Conservation (phyloP, 2,329 filamentous ascomycete genomes). For the Pseudogymnoascus sp. region DNA sequence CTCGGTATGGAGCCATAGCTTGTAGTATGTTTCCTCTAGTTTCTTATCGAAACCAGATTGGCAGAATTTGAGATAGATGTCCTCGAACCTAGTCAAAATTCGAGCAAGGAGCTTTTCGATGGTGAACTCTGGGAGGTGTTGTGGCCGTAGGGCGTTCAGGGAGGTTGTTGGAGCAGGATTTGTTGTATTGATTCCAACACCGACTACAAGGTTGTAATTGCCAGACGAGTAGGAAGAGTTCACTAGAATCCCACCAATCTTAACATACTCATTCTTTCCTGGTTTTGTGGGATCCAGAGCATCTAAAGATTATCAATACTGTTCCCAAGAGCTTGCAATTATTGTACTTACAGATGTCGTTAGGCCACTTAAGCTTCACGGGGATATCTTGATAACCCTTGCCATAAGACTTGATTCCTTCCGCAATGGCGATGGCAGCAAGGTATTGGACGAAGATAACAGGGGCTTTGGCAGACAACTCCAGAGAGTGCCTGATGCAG, state of each 20-base stretch:
- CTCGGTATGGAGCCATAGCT: slow-evolving; percentile 75
- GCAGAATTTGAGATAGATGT: slow-evolving; percentile 67
- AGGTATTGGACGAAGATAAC: slow-evolving; percentile 94
- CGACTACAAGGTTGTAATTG: slow-evolving; percentile 76
- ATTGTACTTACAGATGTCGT: slow-evolving; percentile 66
- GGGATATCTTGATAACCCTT: slow-evolving; percentile 65
- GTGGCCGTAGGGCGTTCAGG: slow-evolving; percentile 61
- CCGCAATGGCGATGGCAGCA: slow-evolving; percentile 75
- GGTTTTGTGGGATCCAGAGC: slow-evolving; percentile 54
- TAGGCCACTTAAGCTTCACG: slow-evolving; percentile 93
- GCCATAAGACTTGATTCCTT: slow-evolving; percentile 74
- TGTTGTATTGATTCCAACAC: slow-evolving; percentile 77
- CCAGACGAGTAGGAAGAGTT: slow-evolving; percentile 74
- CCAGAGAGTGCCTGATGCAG: slow-evolving; percentile 72
- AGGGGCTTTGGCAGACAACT: slow-evolving; percentile 62
- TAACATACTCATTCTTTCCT: slow-evolving; percentile 54
- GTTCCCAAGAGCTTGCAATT: neutral
- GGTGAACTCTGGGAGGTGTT: slow-evolving; percentile 47
- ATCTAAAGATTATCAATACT: slow-evolving; percentile 34
- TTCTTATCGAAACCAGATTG: slow-evolving; percentile 62
- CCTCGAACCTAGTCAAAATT: slow-evolving; percentile 70
- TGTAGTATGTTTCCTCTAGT: slow-evolving; percentile 72
- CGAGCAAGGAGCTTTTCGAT: slow-evolving; percentile 75
- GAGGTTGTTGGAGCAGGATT: slow-evolving; percentile 83
- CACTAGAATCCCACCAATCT: slow-evolving; percentile 87